Conservation (phyloP, 176 grass and related monocot genomes). For the Oryza australiensis region DNA sequence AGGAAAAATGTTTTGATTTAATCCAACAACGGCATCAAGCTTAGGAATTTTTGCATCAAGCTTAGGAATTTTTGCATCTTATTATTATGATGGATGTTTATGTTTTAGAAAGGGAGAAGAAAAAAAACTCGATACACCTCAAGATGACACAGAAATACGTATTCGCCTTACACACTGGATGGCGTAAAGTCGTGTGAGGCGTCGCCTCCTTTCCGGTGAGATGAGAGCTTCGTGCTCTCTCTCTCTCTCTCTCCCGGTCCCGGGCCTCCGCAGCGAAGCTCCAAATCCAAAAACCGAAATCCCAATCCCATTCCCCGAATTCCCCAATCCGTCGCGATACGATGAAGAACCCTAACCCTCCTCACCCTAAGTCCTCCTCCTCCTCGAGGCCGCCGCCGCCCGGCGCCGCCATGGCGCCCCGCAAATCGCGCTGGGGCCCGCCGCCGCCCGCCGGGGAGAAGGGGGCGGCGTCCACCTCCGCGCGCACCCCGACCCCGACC, state of each 20-base stretch:
- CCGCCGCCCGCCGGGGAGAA: slow-evolving; percentile 36
- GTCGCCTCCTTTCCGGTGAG: not conserved
- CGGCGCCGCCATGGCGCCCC: slow-evolving; percentile 19
- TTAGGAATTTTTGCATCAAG: no score
- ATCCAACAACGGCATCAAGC: no score
- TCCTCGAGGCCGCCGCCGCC: not conserved
- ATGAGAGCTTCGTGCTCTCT: not conserved
- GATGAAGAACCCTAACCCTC: slow-evolving; percentile 74
- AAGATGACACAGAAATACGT: no score
- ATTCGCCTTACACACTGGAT: no score
- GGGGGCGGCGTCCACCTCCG: slow-evolving; percentile 38
- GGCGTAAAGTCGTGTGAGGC: no score
- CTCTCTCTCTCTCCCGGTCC: no score
- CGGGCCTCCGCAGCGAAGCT: not conserved
- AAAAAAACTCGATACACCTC: no score
- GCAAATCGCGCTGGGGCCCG: slow-evolving; percentile 41
- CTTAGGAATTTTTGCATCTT: no score
- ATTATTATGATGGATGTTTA: no score
- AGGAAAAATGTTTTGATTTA: no score
- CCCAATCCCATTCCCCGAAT: not conserved
- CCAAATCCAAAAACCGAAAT: slow-evolving; percentile 5
- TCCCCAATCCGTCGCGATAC: slow-evolving; percentile 1
- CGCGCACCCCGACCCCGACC: slow-evolving; percentile 40
- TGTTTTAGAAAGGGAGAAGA: no score
- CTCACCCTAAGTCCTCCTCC: slow-evolving; percentile 19